A percentile compares a stretch with the other conserved stretches of the same genome.
These are phyloP conservation scores for Cucurbita ficifolia DNA, from an alignment of 306 rosid species.

Conservation along the genomic window DNA sequence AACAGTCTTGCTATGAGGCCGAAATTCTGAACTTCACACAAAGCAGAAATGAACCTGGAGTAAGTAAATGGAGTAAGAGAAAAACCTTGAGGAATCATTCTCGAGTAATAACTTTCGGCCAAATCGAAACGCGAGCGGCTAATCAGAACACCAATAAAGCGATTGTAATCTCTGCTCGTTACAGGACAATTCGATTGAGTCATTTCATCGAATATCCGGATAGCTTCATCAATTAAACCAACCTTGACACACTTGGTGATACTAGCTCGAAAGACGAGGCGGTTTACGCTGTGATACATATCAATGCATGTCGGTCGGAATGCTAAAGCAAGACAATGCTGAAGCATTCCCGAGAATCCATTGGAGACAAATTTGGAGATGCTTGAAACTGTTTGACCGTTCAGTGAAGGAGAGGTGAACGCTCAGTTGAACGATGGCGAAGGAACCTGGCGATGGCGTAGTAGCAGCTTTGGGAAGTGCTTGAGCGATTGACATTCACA, in stretches of 20 bases:
- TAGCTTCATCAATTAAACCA: conserved; percentile 63
- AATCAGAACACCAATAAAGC: conserved; percentile 71
- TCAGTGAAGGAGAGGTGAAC: neutral
- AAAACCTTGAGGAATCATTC: conserved; percentile 57
- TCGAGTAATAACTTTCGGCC: conserved; percentile 61
- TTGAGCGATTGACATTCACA: neutral
- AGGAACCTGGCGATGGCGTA: neutral
- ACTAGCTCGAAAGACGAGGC: conserved; percentile 63
- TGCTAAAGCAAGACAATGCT: conserved; percentile 9
- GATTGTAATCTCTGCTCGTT: conserved; percentile 70
- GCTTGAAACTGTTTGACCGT: neutral
- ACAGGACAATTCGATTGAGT: conserved; percentile 56
- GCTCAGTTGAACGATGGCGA: neutral
- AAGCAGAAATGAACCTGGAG: conserved; percentile 76
- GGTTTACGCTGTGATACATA: conserved; percentile 62
- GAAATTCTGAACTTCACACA: conserved; percentile 40
- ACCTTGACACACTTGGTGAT: conserved; percentile 43
- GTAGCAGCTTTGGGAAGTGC: neutral
- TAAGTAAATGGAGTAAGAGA: conserved; percentile 72
- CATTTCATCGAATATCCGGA: conserved; percentile 76
- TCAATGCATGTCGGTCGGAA: conserved; percentile 41
- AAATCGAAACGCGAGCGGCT: conserved; percentile 55
- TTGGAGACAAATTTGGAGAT: neutral
- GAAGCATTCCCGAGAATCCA: neutral
- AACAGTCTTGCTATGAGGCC: conserved; percentile 43